Evolutionary conservation across 2,329 filamentous ascomycete species (phyloP).

Genomic region (Fusarium pseudograminearum): DNA sequence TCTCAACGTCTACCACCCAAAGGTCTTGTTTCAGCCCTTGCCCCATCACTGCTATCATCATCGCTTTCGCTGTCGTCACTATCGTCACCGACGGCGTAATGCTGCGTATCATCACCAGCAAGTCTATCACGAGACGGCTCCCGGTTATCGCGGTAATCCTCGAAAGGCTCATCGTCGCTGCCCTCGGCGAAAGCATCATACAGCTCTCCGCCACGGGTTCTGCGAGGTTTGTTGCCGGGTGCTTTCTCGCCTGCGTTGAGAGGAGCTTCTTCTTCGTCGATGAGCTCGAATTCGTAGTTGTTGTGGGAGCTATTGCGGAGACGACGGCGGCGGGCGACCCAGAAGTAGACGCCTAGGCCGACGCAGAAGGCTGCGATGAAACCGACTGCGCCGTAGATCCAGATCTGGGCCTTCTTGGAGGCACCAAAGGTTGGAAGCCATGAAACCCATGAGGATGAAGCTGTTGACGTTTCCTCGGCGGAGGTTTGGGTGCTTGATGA

Average conservation of each 20-base stretch:
- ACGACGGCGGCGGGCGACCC: slow-evolving; percentile 80
- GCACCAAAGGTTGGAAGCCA: slow-evolving; percentile 93
- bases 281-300: slow-evolving; percentile 93
- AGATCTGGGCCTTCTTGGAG: slow-evolving; percentile 86
- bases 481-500: slow-evolving; percentile 50
- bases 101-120: slow-evolving; percentile 54
- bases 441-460: slow-evolving; percentile 80
- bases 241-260: slow-evolving; percentile 62
- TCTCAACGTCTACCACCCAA: slow-evolving; percentile 39
- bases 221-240: slow-evolving; percentile 59
- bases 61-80: slow-evolving; percentile 57
- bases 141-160: slow-evolving; percentile 58
- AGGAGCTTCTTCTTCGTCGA: slow-evolving; percentile 82
- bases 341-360: slow-evolving; percentile 85
- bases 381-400: slow-evolving; percentile 90
- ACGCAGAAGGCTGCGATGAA: slow-evolving; percentile 87
- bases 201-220: slow-evolving; percentile 82
- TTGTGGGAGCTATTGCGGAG: slow-evolving; percentile 80
- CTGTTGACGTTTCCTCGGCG: slow-evolving; percentile 57
- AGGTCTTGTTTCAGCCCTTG: slow-evolving; percentile 44
- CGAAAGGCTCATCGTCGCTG: slow-evolving; percentile 72
- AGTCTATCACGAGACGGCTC: slow-evolving; percentile 53
- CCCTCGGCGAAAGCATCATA: slow-evolving; percentile 98
- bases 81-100: slow-evolving; percentile 65
- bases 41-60: slow-evolving; percentile 55